Base-by-base conservation (phyloP, 2,329 filamentous ascomycete genomes). In the Aspergillus candidus region DNA sequence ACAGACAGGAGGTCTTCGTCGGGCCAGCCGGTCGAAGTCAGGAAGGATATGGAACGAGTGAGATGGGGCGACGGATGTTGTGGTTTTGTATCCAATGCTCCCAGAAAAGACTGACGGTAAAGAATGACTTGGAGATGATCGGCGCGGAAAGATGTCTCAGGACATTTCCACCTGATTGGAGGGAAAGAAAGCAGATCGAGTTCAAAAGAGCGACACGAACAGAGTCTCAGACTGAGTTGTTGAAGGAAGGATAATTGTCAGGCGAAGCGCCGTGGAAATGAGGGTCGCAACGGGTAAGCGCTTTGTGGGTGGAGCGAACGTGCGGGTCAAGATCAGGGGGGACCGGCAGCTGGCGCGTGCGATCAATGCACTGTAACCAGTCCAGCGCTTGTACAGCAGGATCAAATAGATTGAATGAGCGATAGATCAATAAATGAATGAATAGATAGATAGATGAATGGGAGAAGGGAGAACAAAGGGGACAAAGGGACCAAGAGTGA, bases 11-110 rank as follows among this genome's bases (percentile, higher is more conserved):
- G 27, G 52, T 61, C 60, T 63, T 61, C 55, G 52, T 57, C 62
- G 61, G 62, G 40, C 62, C 62, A 63, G 62, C 62, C 62, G 61
- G 51, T 48, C 15, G 54, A 60, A 63, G 60, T 60, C 55, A 48
- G 44, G 39, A 45, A 10, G 22, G 22, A 27, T 27, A 27, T 27
- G 22, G 22, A 27, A 27, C 22, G 22, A 27, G 22, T 27, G 22
- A 27, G 6, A 27, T 27, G 22, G 22, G 22, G 22, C 22, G 22
- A 27, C 4, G 22, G 6, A 7, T 8, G 22, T 6, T 7, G 22
- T 27, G 22, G 22, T 27, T 27, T 27, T 27, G 22, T 27, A 27
- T 27, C 6, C 22, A 38, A 38, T 38, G n/a, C 8, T 12, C 11
- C 11, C 36, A 13, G 11, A n/a, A 27, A 13, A 29, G 10, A 38